These are phyloP conservation scores for Stylosanthes scabra DNA, from an alignment of 331 rosid genomes.

Conservation along the genomic window DNA sequence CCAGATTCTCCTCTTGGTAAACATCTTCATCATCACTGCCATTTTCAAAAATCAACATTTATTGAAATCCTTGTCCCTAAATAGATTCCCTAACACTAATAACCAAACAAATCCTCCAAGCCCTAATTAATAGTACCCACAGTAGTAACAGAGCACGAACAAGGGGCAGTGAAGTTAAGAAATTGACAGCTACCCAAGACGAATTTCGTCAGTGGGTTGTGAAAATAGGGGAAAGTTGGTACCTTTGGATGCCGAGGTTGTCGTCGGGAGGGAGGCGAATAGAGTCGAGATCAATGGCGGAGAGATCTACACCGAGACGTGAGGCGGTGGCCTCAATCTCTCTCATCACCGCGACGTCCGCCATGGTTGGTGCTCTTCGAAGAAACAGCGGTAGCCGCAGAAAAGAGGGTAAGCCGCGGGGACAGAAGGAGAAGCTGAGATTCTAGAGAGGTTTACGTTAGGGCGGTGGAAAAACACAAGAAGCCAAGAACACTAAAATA, in stretches of 20 bases:
- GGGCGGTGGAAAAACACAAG: background rate
- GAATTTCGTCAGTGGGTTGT: background rate
- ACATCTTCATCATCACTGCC: constrained; percentile 77
- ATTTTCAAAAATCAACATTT: background rate
- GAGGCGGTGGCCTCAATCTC: constrained; percentile 76
- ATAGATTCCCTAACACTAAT: background rate
- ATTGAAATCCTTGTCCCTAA: background rate
- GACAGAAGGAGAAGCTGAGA: background rate
- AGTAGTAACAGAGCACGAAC: background rate
- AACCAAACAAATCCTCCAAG: background rate
- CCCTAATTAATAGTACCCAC: background rate
- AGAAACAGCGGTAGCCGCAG: background rate
- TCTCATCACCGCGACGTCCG: constrained; percentile 58
- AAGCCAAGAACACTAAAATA: background rate
- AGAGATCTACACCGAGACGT: constrained; percentile 66
- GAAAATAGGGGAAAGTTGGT: background rate
- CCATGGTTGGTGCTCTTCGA: constrained; percentile 42
- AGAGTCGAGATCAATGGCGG: constrained; percentile 62
- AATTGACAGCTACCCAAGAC: background rate
- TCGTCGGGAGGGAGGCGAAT: constrained; percentile 73
- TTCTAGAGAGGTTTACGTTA: background rate
- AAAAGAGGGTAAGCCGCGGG: background rate
- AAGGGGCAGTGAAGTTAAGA: background rate
- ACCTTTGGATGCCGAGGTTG: constrained; percentile 70
- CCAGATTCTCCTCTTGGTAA: constrained; percentile 60